Base-by-base conservation (phyloP, 202 grass and related monocot species). In the Carex sylvatica region DNA sequence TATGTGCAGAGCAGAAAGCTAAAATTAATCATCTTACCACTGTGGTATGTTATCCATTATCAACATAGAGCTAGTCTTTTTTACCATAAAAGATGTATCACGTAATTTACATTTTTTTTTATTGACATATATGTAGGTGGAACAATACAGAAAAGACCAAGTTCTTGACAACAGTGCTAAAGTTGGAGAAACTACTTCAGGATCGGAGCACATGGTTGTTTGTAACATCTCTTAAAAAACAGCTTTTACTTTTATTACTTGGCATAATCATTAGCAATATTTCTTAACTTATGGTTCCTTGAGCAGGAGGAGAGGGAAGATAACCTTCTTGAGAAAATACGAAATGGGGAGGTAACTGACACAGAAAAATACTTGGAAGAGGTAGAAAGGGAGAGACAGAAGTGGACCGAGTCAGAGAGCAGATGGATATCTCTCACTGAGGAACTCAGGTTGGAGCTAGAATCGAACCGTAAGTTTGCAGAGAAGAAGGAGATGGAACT, bases 331-430 rank as follows among this genome's bases (percentile, higher is more conserved):
- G 96, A 99, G 13, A 84, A 92, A 58, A 88, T 99, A 86, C 86
- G 93, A 79, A 93, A 93, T 33, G 87, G 91, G 18, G 78, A 40
- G 1, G 23, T 31, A 35, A 65, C 24, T n/a, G 70, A 76, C 77
- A 79, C 83, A 65, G 90, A 85, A 16, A 83, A 83, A 68, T 69
- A 52, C 52, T 83, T 82, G 15, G 91, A 97, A 16, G 91, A 91
- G 70, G 78, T 90, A 46, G 96, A 99, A 56, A 96, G 88, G 82
- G 95, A 98, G 75, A 85, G 93, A 67, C 83, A 91, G 68, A 96
- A 86, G 83, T 99, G 96, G 96, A 93, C 87, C 59, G 96, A 96
- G 85, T 93, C 91, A 0, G 96, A 99, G 83, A 99, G 97, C 88
- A 93, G 90, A 82, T 96, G 93, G 97, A 99, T 99, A 63, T 99